Evolutionary conservation across 1,284 basidiomycete genomes (phyloP).

Genomic region (Leccinum fallax): DNA sequence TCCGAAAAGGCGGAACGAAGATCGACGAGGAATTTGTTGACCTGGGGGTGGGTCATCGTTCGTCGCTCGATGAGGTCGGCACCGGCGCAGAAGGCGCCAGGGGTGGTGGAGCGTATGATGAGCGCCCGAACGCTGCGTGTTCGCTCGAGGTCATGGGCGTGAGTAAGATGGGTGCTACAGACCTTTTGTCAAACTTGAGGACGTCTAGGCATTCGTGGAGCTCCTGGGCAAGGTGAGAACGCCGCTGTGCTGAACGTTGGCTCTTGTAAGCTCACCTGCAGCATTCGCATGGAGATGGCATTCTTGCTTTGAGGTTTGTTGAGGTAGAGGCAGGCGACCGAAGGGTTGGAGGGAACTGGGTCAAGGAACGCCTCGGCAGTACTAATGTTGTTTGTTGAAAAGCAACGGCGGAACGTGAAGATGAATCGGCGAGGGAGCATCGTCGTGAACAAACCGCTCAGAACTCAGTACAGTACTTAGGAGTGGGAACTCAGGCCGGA

Average conservation of each 20-base stretch:
- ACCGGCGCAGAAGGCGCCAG: conserved; percentile 88
- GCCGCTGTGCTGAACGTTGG: neutral
- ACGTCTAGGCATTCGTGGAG: conserved; percentile 68
- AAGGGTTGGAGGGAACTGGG: conserved; percentile 46
- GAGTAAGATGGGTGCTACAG: conserved; percentile 15
- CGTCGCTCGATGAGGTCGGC: conserved; percentile 89
- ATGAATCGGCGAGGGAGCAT: conserved; percentile 17
- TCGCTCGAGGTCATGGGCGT: neutral
- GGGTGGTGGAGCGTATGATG: conserved; percentile 74
- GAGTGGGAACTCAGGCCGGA: neutral
- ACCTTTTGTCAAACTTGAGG: conserved; percentile 72
- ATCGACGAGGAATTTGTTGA: conserved; percentile 78
- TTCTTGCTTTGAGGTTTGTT: conserved; percentile 88
- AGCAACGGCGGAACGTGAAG: conserved; percentile 15
- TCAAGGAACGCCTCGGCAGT: conserved; percentile 59
- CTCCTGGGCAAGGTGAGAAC: conserved; percentile 51
- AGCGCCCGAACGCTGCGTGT: conserved; percentile 69
- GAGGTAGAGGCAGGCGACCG: conserved; percentile 67
- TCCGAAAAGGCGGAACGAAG: conserved; percentile 73
- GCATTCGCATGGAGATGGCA: conserved; percentile 79
- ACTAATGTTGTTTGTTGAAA: conserved; percentile 18
- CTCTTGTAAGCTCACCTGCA: conserved; percentile 51
- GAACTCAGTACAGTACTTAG: neutral
- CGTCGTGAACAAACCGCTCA: neutral
- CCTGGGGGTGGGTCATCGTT: conserved; percentile 75